A percentile compares a stretch with the other conserved stretches of the same genome.
phyloP scores from a whole-genome alignment of 768 basidiomycete genomes.

The Rhizopogon sp. region DNA sequence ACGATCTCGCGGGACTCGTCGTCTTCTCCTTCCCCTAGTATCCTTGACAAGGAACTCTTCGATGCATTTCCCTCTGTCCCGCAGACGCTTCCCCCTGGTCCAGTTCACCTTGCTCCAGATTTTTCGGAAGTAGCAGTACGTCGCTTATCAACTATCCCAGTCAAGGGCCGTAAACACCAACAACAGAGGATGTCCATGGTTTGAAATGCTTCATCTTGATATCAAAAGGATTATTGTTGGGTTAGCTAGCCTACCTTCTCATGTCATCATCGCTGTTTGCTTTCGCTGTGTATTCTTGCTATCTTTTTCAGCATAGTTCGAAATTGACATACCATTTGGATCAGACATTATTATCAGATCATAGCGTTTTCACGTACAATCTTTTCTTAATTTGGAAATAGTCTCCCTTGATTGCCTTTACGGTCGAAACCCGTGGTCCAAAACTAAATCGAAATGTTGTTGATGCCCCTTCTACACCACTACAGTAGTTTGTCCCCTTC shows the following conservation, averaged over 20 bases:
- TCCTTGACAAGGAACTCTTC: conserved; percentile 55
- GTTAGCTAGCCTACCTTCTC: neutral
- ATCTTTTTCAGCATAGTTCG: neutral
- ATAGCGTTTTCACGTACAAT: no score
- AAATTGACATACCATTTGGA: neutral
- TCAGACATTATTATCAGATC: neutral
- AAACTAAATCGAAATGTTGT: neutral
- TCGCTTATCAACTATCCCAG: conserved; percentile 20
- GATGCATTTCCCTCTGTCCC: conserved; percentile 75
- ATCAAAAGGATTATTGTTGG: neutral
- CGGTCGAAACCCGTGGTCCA: neutral
- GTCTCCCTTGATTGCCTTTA: neutral
- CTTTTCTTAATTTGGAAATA: no score
- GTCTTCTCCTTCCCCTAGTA: conserved; percentile 34
- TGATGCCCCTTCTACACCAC: neutral
- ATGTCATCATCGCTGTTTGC: neutral
- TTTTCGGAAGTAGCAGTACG: conserved; percentile 8
- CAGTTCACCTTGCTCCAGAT: conserved; percentile 11
- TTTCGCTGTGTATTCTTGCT: neutral
- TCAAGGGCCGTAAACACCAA: conserved; percentile 22
- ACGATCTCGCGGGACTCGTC: conserved; percentile 39
- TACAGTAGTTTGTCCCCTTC: conserved; percentile 57
- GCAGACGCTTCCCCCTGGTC: conserved; percentile 35
- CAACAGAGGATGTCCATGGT: conserved; percentile 18
- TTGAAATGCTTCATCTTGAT: conserved; percentile 6